Percentiles rank a stretch among this genome's conserved stretches.
phyloP scores from a whole-genome alignment of 116 monocot species.

The Zostera marina region DNA sequence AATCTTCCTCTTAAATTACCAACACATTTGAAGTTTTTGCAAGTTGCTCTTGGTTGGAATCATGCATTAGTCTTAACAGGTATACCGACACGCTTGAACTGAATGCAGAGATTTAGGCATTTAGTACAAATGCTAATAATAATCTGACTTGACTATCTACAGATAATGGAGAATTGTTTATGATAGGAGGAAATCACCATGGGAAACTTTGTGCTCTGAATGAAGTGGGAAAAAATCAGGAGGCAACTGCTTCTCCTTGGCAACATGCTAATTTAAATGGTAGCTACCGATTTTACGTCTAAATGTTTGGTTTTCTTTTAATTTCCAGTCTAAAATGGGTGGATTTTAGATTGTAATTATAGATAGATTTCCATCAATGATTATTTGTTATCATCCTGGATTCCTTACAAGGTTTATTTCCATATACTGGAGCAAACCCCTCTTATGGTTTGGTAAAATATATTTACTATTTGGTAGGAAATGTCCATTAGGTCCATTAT shows the following conservation, averaged over 20 bases:
- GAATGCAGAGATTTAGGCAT: neutral
- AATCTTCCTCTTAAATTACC: conserved; percentile 18
- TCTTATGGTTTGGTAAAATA: too few species aligned
- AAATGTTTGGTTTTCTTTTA: neutral
- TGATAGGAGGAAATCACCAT: conserved; percentile 56
- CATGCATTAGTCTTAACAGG: conserved; percentile 75
- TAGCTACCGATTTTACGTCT: neutral
- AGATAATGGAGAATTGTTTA: conserved; percentile 53
- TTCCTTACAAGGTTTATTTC: too few species aligned
- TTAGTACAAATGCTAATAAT: neutral
- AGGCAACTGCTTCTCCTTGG: neutral
- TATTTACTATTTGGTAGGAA: too few species aligned
- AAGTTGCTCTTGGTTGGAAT: conserved; percentile 91
- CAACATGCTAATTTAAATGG: neutral
- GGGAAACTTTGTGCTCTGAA: conserved; percentile 18
- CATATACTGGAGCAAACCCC: too few species aligned
- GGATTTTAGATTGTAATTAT: neutral
- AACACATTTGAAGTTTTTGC: conserved; percentile 36
- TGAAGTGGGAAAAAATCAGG: conserved; percentile 2
- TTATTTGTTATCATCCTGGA: neutral
- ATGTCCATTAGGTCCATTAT: too few species aligned
- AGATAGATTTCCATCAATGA: neutral
- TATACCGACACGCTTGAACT: conserved; percentile 5
- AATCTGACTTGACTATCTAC: neutral
- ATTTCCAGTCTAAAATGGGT: neutral